Conservation (phyloP, 23 red algal species). For the Gracilaria vermiculophylla region DNA sequence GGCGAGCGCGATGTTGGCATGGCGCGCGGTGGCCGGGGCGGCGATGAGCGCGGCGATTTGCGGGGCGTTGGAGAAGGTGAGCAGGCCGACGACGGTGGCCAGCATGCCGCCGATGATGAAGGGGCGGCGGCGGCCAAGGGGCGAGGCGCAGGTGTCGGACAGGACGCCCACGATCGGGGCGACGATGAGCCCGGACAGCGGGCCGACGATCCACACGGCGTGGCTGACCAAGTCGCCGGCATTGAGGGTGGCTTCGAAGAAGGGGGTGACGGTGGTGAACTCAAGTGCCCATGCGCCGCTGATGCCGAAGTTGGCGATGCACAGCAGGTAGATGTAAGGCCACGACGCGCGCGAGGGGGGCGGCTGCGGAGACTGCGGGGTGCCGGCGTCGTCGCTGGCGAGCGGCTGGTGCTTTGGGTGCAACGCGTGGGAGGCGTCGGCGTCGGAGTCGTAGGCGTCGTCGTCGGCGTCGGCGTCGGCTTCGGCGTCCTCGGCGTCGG, state of each 20-base stretch:
- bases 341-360: constrained; percentile 1
- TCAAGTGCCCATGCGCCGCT: constrained; percentile 40
- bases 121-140: constrained; percentile 71
- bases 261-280: constrained; percentile 56
- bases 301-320: constrained; percentile 49
- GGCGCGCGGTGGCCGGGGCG: background rate
- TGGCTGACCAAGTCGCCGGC: constrained; percentile 21
- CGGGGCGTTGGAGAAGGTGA: constrained; percentile 42
- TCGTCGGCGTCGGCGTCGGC: background rate
- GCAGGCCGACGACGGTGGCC: constrained; percentile 43
- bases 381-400: no score
- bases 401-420: background rate
- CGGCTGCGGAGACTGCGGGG: no score
- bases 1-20: background rate
- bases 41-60: background rate
- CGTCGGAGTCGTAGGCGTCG: background rate
- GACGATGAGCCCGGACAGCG: constrained; percentile 69
- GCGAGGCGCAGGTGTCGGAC: constrained; percentile 44
- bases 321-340: constrained; percentile 25
- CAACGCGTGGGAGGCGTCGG: background rate
- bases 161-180: constrained; percentile 76
- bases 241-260: constrained; percentile 12
- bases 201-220: constrained; percentile 66
- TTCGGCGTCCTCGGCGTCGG: no score
- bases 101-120: constrained; percentile 73